Percentiles rank a stretch among this genome's conserved stretches.
Evolutionary conservation across 1,284 basidiomycete genomes (phyloP).

Genomic region (Heterobasidion occidentale): DNA sequence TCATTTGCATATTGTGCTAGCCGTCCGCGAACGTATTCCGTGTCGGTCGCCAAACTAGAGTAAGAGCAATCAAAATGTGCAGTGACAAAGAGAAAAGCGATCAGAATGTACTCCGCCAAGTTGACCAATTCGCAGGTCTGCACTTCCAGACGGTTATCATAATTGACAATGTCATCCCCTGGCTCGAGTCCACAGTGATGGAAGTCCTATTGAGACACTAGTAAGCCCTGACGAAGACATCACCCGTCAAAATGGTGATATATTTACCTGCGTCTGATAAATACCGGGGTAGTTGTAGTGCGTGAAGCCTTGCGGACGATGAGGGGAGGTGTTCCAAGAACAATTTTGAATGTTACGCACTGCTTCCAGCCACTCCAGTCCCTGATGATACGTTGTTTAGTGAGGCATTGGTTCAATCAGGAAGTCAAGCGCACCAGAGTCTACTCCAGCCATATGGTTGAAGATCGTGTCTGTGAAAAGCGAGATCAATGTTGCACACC

Average conservation of each 20-base stretch:
- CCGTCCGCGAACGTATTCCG: slow-evolving; percentile 43
- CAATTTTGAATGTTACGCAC: slow-evolving; percentile 1
- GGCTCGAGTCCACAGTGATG: slow-evolving; percentile 55
- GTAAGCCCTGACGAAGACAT: not conserved
- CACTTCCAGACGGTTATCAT: slow-evolving; percentile 41
- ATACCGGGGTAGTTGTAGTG: slow-evolving; percentile 54
- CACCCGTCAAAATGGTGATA: not conserved
- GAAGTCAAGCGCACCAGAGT: slow-evolving; percentile 10
- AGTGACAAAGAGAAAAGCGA: too few relatives aligned
- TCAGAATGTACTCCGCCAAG: slow-evolving; percentile 41
- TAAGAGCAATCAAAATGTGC: not conserved
- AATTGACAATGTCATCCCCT: slow-evolving; percentile 49
- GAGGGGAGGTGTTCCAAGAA: not conserved
- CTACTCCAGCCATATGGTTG: slow-evolving; percentile 56
- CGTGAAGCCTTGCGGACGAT: slow-evolving; percentile 29
- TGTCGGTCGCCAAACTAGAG: slow-evolving; percentile 40
- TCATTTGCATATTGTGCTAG: slow-evolving; percentile 56
- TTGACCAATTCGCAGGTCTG: slow-evolving; percentile 52
- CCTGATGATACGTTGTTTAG: slow-evolving; percentile 22
- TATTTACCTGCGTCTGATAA: slow-evolving; percentile 27
- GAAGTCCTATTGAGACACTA: slow-evolving; percentile 35
- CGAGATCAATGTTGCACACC: not conserved
- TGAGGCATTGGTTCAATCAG: not conserved
- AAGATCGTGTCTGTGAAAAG: slow-evolving; percentile 42
- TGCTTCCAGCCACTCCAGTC: slow-evolving; percentile 38